Conservation (phyloP, 1,139 yeast species). For the Saccharomycopsis phalli region DNA sequence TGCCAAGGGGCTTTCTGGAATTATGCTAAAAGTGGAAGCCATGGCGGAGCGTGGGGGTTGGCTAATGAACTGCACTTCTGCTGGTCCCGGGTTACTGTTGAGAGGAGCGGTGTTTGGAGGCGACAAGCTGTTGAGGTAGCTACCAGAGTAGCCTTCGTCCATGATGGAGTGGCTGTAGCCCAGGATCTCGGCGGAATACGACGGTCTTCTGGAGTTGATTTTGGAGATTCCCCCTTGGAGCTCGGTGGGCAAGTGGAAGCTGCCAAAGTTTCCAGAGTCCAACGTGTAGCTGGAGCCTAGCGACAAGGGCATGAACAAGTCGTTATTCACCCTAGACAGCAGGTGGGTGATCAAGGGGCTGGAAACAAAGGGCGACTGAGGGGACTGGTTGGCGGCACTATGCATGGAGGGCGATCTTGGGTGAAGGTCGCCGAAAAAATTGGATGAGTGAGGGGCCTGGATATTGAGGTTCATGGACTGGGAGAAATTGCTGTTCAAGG, state of each 20-base stretch:
- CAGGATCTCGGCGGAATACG: conserved; percentile 47
- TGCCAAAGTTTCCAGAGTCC: not conserved
- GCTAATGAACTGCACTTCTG: not conserved
- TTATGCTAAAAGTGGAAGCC: conserved; percentile 1
- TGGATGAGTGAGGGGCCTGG: not conserved
- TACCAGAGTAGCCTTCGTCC: not conserved
- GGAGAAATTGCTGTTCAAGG: not conserved
- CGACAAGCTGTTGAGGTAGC: not conserved
- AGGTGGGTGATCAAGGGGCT: conserved; percentile 3
- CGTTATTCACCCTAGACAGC: not conserved
- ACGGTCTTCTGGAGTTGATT: conserved; percentile 54
- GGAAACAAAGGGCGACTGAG: conserved; percentile 6
- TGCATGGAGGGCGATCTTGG: not conserved
- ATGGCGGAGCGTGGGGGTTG: conserved; percentile 8
- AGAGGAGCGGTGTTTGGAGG: conserved; percentile 5
- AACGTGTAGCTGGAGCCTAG: conserved; percentile 1
- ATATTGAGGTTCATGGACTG: conserved; percentile 1
- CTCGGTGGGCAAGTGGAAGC: conserved; percentile 46
- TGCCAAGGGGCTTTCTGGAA: conserved; percentile 4
- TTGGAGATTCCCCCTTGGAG: conserved; percentile 58
- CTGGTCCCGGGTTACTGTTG: not conserved
- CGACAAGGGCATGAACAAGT: conserved; percentile 1
- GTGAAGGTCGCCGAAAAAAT: not conserved
- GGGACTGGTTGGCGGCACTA: not conserved
- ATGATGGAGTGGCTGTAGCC: not conserved